Evolutionary conservation across 2,329 filamentous ascomycete genomes (phyloP), one percentile per base, ranked within the genome.

Genomic region (Curvularia verruculosa): DNA sequence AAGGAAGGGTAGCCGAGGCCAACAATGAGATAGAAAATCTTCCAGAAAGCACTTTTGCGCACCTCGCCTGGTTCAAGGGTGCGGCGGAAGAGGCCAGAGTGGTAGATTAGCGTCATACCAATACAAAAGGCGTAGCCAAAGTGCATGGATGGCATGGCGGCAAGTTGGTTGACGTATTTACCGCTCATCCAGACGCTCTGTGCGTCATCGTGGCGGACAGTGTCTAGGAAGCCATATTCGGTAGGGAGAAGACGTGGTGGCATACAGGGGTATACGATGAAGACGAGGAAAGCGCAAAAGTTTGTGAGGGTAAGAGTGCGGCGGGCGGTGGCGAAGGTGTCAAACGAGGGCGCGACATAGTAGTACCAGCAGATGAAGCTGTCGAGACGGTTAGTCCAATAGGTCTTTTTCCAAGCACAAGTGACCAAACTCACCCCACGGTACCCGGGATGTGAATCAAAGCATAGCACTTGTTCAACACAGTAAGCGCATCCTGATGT

Each of bases 341-440:
- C 67, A 68, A 81, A 79, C 1, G 77, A 81, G 3, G 82, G 82
- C 3, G 85, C 84, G 40, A 82, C 80, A 69, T 84, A 84, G 73
- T 87, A 88, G 72, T 85, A 87, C 82, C 84, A 88, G 41, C 82
- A 85, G 50, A 87, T 83, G 70, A 87, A 87, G 53, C 84, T 86
- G 60, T 40, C 34, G 12, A 46, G 21, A 31, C 15, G n/a, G 58
- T 67, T 21, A 56, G 79, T 34, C n/a, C 8, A 8, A 26, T 8
- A 26, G 3, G 24, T 3, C 24, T 26, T 8, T 26, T n/a, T n/a
- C n/a, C n/a, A n/a, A n/a, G n/a, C n/a, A 26, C 24, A 26, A 26
- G 24, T 26, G 8, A 3, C 24, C 24, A 2, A 29, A 10, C 77
- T 64, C 75, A 85, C 83, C 82, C 82, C 54, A 86, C 83, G 41